Evolutionary conservation across 2,329 filamentous ascomycete genomes (phyloP).

Genomic region (Epichloe scottii): DNA sequence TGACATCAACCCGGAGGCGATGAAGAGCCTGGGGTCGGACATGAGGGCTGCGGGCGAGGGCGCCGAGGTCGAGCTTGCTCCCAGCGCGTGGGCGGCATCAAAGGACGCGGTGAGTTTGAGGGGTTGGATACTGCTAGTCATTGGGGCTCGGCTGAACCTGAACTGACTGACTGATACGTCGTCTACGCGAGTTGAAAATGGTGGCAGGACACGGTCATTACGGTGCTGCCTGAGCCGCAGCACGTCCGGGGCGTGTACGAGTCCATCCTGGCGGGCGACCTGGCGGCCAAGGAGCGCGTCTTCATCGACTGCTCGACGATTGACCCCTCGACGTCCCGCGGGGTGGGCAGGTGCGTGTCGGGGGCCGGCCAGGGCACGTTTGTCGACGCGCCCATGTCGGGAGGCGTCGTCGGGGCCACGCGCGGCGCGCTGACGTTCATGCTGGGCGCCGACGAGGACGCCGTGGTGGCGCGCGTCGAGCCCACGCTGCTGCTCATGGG

Average conservation of each 20-base stretch:
- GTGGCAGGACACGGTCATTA: slow-evolving; percentile 70
- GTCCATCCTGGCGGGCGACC: slow-evolving; percentile 51
- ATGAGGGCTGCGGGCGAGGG: slow-evolving; percentile 32
- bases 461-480: slow-evolving; percentile 51
- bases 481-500: slow-evolving; percentile 72
- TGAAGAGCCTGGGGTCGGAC: slow-evolving; percentile 34
- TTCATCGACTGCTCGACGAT: slow-evolving; percentile 98
- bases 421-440: slow-evolving; percentile 91
- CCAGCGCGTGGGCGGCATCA: slow-evolving; percentile 34
- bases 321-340: slow-evolving; percentile 71
- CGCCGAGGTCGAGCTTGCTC: slow-evolving; percentile 32
- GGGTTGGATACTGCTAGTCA: no score
- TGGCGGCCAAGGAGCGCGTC: slow-evolving; percentile 36
- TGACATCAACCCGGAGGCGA: slow-evolving; percentile 41
- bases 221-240: slow-evolving; percentile 75
- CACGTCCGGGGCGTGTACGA: slow-evolving; percentile 78
- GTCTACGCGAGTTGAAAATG: not conserved
- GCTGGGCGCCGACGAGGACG: slow-evolving; percentile 59
- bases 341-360: slow-evolving; percentile 56
- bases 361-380: slow-evolving; percentile 53
- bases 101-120: slow-evolving; percentile 38
- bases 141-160: no score
- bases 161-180: no score
- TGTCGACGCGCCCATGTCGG: slow-evolving; percentile 93
- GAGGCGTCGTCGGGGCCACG: slow-evolving; percentile 80